Percentiles rank a stretch among this genome's conserved stretches.
Evolutionary conservation across 108 stramenopile species (phyloP).

Genomic region (Aurantiochytrium sp.): DNA sequence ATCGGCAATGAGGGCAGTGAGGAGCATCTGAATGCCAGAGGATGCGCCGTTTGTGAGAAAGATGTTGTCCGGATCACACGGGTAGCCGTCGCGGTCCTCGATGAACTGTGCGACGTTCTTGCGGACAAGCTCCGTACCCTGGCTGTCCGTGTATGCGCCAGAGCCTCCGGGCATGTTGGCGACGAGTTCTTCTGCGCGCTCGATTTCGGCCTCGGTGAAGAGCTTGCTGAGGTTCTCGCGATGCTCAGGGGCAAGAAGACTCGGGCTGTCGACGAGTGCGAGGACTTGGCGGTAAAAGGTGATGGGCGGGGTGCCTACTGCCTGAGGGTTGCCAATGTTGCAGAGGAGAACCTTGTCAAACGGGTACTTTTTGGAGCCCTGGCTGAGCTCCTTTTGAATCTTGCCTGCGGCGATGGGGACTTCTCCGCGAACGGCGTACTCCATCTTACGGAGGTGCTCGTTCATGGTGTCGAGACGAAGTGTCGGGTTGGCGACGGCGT

Average conservation of each 20-base stretch:
- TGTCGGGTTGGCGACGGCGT: background rate
- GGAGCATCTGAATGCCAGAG: slow-evolving; percentile 62
- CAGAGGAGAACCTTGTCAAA: slow-evolving; percentile 73
- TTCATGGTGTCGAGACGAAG: background rate
- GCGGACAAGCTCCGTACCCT: slow-evolving; percentile 63
- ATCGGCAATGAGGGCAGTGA: slow-evolving; percentile 68
- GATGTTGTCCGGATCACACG: slow-evolving; percentile 64
- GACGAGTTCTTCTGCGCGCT: slow-evolving; percentile 27
- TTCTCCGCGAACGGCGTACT: slow-evolving; percentile 14
- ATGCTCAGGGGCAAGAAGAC: slow-evolving; percentile 9
- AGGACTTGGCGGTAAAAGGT: slow-evolving; percentile 72
- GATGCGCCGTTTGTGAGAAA: slow-evolving; percentile 86
- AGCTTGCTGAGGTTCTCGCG: background rate
- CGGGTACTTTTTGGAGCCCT: background rate
- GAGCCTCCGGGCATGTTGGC: slow-evolving; percentile 49
- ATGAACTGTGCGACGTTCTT: slow-evolving; percentile 77
- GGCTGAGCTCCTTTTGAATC: background rate
- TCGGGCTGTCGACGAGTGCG: slow-evolving; percentile 71
- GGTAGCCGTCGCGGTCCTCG: slow-evolving; percentile 61
- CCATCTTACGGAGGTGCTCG: slow-evolving; percentile 7
- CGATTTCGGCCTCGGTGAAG: slow-evolving; percentile 53
- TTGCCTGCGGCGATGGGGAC: background rate
- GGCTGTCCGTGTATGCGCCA: slow-evolving; percentile 69
- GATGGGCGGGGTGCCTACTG: slow-evolving; percentile 71
- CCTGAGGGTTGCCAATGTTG: slow-evolving; percentile 90